Percentiles rank a stretch among this genome's conserved stretches.
These are phyloP conservation scores for Cantharellus cinnabarinus DNA, from an alignment of 768 basidiomycete species.

Conservation along the genomic window DNA sequence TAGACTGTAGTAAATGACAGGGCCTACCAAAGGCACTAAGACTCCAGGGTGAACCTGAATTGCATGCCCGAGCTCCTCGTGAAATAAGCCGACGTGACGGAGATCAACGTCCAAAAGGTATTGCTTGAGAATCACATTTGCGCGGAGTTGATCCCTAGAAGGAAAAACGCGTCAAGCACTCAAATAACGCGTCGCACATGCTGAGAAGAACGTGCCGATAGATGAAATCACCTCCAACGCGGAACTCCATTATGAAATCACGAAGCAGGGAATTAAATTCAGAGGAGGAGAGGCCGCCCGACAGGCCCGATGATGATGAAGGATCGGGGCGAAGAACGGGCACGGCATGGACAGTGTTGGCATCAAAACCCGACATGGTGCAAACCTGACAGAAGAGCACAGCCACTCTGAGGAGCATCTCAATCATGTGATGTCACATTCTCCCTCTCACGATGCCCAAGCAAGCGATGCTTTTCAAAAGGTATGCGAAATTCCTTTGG, in stretches of 20 bases:
- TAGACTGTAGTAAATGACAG: background rate
- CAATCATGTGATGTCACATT: no score
- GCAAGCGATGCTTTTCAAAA: no score
- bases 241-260: conserved; percentile 75
- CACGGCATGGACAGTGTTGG: conserved; percentile 61
- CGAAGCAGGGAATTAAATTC: conserved; percentile 3
- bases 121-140: conserved; percentile 75
- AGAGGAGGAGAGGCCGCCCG: conserved; percentile 37
- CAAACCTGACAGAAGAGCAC: no score
- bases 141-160: conserved; percentile 63
- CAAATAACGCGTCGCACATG: conserved; percentile 6
- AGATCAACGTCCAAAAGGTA: conserved; percentile 75
- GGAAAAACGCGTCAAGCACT: background rate
- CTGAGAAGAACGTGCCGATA: conserved; percentile 41
- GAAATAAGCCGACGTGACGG: conserved; percentile 49
- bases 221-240: conserved; percentile 76
- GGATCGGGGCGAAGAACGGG: conserved; percentile 62
- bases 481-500: no score
- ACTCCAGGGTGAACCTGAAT: conserved; percentile 83
- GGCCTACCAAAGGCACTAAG: conserved; percentile 60
- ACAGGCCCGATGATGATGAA: conserved; percentile 30
- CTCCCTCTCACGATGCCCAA: no score
- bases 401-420: no score
- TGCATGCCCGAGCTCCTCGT: conserved; percentile 82
- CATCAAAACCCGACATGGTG: conserved; percentile 73